phyloP scores from a whole-genome alignment of 2,329 filamentous ascomycete genomes.

The Macrophomina pseudophaseolina region DNA sequence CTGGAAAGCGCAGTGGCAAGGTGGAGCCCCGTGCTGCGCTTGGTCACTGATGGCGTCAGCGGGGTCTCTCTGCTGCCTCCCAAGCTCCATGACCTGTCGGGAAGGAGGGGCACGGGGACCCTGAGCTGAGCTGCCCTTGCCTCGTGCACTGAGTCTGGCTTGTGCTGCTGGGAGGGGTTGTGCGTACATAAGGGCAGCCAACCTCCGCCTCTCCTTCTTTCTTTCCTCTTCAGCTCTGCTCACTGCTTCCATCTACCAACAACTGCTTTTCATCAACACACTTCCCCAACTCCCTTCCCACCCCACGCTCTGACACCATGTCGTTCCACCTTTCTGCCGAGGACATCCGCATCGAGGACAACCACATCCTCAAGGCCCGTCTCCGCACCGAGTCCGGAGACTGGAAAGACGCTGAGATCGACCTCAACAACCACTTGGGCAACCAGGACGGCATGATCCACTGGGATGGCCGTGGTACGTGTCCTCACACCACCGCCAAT shows the following conservation, averaged over 20 bases:
- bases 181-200: background rate
- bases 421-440: slow-evolving; percentile 58
- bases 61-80: slow-evolving; percentile 3
- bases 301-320: slow-evolving; percentile 39
- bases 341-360: slow-evolving; percentile 56
- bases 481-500: background rate
- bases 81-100: slow-evolving; percentile 8
- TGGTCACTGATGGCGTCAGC: slow-evolving; percentile 13
- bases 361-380: slow-evolving; percentile 54
- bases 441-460: slow-evolving; percentile 53
- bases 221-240: slow-evolving; percentile 11
- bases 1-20: slow-evolving; percentile 13
- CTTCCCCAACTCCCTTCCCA: slow-evolving; percentile 6
- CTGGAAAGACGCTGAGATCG: slow-evolving; percentile 50
- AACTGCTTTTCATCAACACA: slow-evolving; percentile 8
- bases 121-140: slow-evolving; percentile 1
- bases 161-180: background rate
- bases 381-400: slow-evolving; percentile 52
- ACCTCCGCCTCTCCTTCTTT: background rate
- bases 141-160: background rate
- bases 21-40: slow-evolving; percentile 16
- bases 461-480: slow-evolving; percentile 14
- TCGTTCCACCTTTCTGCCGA: slow-evolving; percentile 58
- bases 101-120: slow-evolving; percentile 20
- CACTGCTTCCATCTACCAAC: background rate